phyloP scores from a whole-genome alignment of 164 flowering plant species.

The Piper betle region DNA sequence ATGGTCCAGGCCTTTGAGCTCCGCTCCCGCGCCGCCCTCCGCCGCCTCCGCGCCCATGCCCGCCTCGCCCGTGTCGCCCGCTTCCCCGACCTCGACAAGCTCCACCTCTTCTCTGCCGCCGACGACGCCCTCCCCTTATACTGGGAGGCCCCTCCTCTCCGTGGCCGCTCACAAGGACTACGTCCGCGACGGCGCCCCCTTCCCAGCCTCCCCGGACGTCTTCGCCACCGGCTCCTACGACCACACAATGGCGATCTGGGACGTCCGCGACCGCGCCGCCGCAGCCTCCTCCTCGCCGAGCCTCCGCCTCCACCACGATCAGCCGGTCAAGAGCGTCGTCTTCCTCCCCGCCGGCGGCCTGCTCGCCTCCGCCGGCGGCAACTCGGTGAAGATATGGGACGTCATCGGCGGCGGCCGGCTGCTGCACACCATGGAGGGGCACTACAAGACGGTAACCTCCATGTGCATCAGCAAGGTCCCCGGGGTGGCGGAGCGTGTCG shows the following conservation, averaged over 20 bases:
- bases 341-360: conserved; percentile 79
- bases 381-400: conserved; percentile 86
- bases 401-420: conserved; percentile 81
- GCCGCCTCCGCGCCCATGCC: conserved; percentile 44
- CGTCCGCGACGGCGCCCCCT: conserved; percentile 63
- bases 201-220: conserved; percentile 45
- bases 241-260: conserved; percentile 81
- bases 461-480: conserved; percentile 50
- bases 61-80: conserved; percentile 47
- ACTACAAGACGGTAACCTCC: conserved; percentile 84
- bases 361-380: conserved; percentile 83
- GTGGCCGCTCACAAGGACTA: conserved; percentile 75
- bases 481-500: conserved; percentile 47
- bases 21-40: conserved; percentile 34
- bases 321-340: conserved; percentile 65
- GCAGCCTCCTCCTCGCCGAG: conserved; percentile 5
- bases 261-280: conserved; percentile 36
- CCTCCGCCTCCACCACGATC: conserved; percentile 42
- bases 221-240: conserved; percentile 83
- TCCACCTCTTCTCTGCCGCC: conserved; percentile 72
- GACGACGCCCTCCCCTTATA: conserved; percentile 75
- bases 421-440: conserved; percentile 59
- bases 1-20: conserved; percentile 50
- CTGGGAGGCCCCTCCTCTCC: conserved; percentile 55
- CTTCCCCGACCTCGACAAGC: conserved; percentile 54